These are phyloP conservation scores for Biscogniauxia sp. DNA, from an alignment of 2,329 filamentous ascomycete genomes.

Conservation along the genomic window DNA sequence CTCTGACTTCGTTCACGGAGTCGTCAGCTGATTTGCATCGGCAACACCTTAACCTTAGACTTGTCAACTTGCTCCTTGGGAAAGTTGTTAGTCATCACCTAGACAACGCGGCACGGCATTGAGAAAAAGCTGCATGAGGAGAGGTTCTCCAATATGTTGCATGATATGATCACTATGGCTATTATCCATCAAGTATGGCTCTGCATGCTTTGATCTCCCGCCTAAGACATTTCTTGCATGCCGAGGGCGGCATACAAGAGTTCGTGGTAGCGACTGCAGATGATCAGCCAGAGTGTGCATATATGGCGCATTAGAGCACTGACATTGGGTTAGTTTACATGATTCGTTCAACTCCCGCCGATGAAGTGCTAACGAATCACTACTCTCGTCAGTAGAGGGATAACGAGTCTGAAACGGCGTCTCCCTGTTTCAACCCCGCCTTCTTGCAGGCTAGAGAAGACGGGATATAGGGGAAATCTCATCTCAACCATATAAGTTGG, in stretches of 20 bases:
- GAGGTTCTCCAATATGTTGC: not conserved
- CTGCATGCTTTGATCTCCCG: not conserved
- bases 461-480: not conserved
- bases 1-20: not conserved
- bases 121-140: not conserved
- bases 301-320: not conserved
- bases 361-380: not conserved
- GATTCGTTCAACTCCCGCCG: not conserved
- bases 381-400: not conserved
- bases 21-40: not conserved
- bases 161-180: not conserved
- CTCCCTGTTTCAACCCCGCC: slow-evolving; percentile 3
- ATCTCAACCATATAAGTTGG: not conserved
- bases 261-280: not conserved
- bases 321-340: not conserved
- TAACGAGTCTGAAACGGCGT: slow-evolving; percentile 3
- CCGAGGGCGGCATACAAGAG: not conserved
- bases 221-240: not conserved
- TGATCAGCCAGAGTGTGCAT: not conserved
- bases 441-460: not conserved
- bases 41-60: too few relatives aligned
- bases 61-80: not conserved
- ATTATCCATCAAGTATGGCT: not conserved
- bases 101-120: not conserved
- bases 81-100: not conserved